These are phyloP conservation scores for Parascedosporium putredinis DNA, from an alignment of 2,329 filamentous ascomycete genomes.

Conservation along the genomic window DNA sequence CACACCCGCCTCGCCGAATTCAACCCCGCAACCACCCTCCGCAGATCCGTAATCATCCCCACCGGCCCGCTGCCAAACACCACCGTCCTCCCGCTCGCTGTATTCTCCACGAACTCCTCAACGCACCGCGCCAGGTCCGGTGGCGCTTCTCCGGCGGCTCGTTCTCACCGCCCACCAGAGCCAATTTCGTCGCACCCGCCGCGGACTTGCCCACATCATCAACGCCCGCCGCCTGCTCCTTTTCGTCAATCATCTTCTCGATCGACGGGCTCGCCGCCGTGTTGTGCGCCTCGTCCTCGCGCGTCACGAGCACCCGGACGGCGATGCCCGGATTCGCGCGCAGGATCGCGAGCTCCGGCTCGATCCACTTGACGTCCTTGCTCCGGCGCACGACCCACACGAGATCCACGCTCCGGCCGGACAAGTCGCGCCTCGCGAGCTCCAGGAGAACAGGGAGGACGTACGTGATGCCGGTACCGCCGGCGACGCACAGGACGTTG, in stretches of 20 bases:
- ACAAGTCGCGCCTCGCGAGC: conserved; percentile 28
- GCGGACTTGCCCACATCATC: conserved; percentile 16
- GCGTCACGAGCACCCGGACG: conserved; percentile 50
- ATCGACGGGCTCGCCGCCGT: conserved; percentile 9
- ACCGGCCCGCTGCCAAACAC: conserved; percentile 53
- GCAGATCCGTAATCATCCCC: conserved; percentile 48
- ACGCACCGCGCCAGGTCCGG: conserved; percentile 36
- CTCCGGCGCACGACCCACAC: conserved; percentile 52
- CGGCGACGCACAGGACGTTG: conserved; percentile 29
- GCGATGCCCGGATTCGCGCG: conserved; percentile 32
- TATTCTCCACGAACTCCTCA: conserved; percentile 34
- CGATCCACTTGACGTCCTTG: conserved; percentile 47
- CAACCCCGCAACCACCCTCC: conserved; percentile 39
- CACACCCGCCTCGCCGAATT: conserved; percentile 45
- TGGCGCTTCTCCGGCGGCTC: conserved; percentile 20
- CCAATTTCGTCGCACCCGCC: conserved; percentile 17
- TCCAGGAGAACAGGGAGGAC: conserved; percentile 26
- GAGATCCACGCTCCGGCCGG: conserved; percentile 43
- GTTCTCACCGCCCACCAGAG: conserved; percentile 9
- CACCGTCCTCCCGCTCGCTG: conserved; percentile 36
- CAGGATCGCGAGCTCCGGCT: conserved; percentile 42
- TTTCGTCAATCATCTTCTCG: conserved; percentile 9
- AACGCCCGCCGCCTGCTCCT: conserved; percentile 14
- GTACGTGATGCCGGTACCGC: conserved; percentile 29
- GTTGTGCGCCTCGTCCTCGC: conserved; percentile 25